Base-by-base conservation (phyloP, 768 basidiomycete species). In the Basidioascus undulatus region DNA sequence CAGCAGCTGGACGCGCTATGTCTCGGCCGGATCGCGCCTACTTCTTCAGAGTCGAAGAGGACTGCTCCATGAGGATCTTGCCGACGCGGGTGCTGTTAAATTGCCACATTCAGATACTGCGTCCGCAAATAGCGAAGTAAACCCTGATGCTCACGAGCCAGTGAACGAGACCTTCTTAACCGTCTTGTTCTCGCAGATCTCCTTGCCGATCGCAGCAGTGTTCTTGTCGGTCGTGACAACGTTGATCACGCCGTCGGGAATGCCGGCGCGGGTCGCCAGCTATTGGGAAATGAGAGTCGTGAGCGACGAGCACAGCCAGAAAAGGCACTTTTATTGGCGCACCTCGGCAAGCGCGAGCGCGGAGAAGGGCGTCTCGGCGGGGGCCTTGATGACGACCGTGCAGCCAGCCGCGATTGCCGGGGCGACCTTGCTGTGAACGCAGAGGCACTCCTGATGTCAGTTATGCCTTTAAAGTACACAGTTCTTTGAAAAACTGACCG, bases 371-470 rank as follows among this genome's bases (percentile, higher is more conserved):
- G 92, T 83, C 59, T 98, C 92, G 1, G 83, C 70, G 1, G 92
- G 76, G 2, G 87, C 87, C 51, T 96, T 96, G 57, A 94, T 74
- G 35, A 98, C 86, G 0, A 74, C 68, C 0, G 89, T 92, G 55
- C 89, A 94, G n/a, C 92, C 92, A 13, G 84, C 84, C 2, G 87
- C 89, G 13, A 96, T 68, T 19, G 81, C 83, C 23, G 82, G 71
- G 21, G 72, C 81, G 13, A 84, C 62, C 57, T 87, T 87, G n/a
- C 83, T 74, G 1, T 15, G 21, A 9, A 33, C 3, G 12, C 33
- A 5, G 20, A 24, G 20, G 26, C 21, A 6, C 10, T 24, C 7
- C 4, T 5, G 6, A 6, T 3, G 21, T 32, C 21, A 26, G 35
- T 12, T n/a, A 18, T 7, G 15, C 20, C 13, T 5, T 6, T n/a